phyloP scores from a whole-genome alignment of 2,329 filamentous ascomycete genomes.

The Colletotrichum scovillei region DNA sequence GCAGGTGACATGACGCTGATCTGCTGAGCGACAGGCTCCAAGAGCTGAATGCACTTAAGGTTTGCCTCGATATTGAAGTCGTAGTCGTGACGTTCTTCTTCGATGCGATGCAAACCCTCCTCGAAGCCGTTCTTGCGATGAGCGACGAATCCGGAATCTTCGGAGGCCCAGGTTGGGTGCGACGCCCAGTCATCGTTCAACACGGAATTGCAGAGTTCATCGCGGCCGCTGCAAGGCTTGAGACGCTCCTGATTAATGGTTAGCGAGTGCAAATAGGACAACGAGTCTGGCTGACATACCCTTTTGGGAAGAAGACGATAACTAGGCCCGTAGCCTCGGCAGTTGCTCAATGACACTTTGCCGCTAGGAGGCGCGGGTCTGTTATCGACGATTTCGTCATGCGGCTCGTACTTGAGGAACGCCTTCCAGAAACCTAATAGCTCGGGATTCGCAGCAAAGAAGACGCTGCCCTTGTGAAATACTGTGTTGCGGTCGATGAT shows the following conservation, averaged over 20 bases:
- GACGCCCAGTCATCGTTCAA: constrained; percentile 99
- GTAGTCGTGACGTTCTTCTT: constrained; percentile 98
- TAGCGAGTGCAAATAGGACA: background rate
- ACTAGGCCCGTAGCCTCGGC: constrained; percentile 93
- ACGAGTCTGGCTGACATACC: constrained; percentile 49
- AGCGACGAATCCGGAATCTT: constrained; percentile 97
- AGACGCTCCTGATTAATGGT: constrained; percentile 73
- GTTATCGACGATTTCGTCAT: constrained; percentile 84
- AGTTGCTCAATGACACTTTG: constrained; percentile 93
- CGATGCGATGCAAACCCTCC: constrained; percentile 93
- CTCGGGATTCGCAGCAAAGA: constrained; percentile 89
- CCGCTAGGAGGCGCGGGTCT: constrained; percentile 79
- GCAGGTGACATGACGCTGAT: constrained; percentile 82
- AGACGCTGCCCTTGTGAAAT: constrained; percentile 83
- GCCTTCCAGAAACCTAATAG: constrained; percentile 89
- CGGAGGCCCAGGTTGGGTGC: constrained; percentile 98
- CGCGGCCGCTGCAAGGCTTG: constrained; percentile 91
- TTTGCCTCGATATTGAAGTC: constrained; percentile 98
- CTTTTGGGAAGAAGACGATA: constrained; percentile 92
- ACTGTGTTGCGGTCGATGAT: constrained; percentile 88
- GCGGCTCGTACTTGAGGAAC: constrained; percentile 82
- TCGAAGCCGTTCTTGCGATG: constrained; percentile 97
- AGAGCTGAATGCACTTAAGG: constrained; percentile 91
- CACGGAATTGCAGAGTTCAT: constrained; percentile 92
- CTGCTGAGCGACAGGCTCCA: constrained; percentile 93